A percentile compares a stretch with the other conserved stretches of the same genome.
These are phyloP conservation scores for Solanum bulbocastanum DNA, from an alignment of 257 asterid species.

Conservation along the genomic window DNA sequence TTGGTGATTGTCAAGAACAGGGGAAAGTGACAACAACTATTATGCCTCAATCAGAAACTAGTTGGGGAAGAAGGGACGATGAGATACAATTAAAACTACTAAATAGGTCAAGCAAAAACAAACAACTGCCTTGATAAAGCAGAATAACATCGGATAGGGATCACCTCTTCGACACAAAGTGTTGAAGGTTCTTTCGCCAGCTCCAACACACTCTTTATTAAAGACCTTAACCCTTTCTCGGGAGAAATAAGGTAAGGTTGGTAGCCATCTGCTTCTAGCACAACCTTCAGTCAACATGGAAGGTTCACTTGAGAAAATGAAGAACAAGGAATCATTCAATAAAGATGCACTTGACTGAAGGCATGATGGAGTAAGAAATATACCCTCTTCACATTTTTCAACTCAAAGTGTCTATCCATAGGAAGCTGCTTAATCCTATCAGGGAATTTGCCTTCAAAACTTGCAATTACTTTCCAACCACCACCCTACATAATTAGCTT, in stretches of 20 bases:
- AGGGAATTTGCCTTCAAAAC: conserved; percentile 98
- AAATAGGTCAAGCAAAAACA: background rate
- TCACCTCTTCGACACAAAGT: conserved; percentile 97
- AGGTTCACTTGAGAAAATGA: conserved; percentile 8
- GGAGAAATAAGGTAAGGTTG: conserved; percentile 99
- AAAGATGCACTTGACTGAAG: background rate
- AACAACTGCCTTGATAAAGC: background rate
- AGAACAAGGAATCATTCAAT: background rate
- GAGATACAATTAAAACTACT: background rate
- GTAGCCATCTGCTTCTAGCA: conserved; percentile 97
- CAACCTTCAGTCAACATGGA: conserved; percentile 47
- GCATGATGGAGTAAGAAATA: conserved; percentile 1
- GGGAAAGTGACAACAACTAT: background rate
- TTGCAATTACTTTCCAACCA: conserved; percentile 99
- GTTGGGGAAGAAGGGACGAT: background rate
- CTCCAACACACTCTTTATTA: conserved; percentile 79
- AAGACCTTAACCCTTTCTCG: conserved; percentile 89
- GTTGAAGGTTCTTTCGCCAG: conserved; percentile 96
- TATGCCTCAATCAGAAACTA: background rate
- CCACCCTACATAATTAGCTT: conserved; percentile 47
- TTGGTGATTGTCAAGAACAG: background rate
- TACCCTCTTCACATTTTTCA: conserved; percentile 85
- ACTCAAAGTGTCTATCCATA: conserved; percentile 80
- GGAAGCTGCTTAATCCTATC: conserved; percentile 91
- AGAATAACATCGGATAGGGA: background rate